Conservation (phyloP, 139 green algal species). For the Axilococcus clingmanii region DNA sequence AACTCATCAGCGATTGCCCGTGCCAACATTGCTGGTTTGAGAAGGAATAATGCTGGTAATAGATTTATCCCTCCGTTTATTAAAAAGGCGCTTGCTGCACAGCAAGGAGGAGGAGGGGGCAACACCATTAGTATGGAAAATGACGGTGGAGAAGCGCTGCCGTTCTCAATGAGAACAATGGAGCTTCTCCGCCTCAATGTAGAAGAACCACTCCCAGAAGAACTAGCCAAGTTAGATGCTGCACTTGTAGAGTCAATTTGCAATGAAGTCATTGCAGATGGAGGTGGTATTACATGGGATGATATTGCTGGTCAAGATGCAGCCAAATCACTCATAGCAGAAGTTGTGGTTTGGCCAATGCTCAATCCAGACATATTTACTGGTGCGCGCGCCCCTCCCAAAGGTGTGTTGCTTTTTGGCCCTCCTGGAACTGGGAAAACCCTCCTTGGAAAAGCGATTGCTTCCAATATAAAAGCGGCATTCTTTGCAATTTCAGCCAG, state of each 20-base stretch:
- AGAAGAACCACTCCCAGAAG: constrained; percentile 46
- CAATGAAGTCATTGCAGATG: constrained; percentile 55
- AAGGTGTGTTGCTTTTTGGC: constrained; percentile 88
- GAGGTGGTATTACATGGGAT: constrained; percentile 36
- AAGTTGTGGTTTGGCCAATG: constrained; percentile 96
- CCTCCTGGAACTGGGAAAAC: constrained; percentile 89
- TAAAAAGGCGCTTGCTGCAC: constrained; percentile 27
- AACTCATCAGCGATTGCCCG: neutral
- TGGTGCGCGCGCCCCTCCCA: constrained; percentile 70
- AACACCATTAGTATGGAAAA: constrained; percentile 39
- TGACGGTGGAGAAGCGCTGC: constrained; percentile 24
- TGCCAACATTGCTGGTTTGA: neutral
- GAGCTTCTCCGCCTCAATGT: constrained; percentile 10
- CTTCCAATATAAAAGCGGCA: constrained; percentile 88
- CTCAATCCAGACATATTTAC: constrained; percentile 88
- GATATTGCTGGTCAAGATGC: constrained; percentile 68
- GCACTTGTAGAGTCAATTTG: constrained; percentile 61
- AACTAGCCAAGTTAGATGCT: constrained; percentile 48
- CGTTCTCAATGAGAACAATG: constrained; percentile 1
- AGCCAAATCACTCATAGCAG: constrained; percentile 79
- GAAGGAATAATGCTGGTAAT: neutral
- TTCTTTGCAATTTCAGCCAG: constrained; percentile 95
- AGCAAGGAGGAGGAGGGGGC: constrained; percentile 8
- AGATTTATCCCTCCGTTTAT: constrained; percentile 67
- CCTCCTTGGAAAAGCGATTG: constrained; percentile 90